phyloP scores from a whole-genome alignment of 23 red algal species.

The Gracilaria domingensis region DNA sequence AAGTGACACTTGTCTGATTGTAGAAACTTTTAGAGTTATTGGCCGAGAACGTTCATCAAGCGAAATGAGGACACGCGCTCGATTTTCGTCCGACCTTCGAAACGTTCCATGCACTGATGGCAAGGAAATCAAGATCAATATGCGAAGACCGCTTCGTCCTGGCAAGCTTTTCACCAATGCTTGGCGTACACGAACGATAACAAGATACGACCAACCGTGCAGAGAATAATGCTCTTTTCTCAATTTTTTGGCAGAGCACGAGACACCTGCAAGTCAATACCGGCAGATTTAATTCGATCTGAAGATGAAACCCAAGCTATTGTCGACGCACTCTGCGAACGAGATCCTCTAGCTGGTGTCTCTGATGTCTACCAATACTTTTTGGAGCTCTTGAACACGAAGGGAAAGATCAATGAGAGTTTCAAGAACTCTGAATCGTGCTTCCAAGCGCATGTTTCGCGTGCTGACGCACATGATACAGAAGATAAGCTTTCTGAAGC shows the following conservation, averaged over 20 bases:
- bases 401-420: neutral
- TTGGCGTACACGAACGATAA: constrained; percentile 16
- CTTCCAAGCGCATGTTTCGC: neutral
- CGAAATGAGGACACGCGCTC: neutral
- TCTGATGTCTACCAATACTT: constrained; percentile 22
- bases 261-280: constrained; percentile 15
- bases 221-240: neutral
- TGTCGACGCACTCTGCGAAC: constrained; percentile 23
- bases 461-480: neutral
- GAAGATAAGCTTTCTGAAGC: neutral
- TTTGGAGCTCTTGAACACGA: neutral
- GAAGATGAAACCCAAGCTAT: neutral
- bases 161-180: neutral
- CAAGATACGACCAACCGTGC: neutral
- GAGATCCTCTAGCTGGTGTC: constrained; percentile 19
- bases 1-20: too few relatives aligned
- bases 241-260: constrained; percentile 13
- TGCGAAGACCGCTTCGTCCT: constrained; percentile 5
- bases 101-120: constrained; percentile 8
- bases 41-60: constrained; percentile 1
- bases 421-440: neutral
- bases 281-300: neutral
- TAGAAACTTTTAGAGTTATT: constrained; percentile 4
- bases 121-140: constrained; percentile 4
- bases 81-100: neutral